phyloP scores from a whole-genome alignment of 805 yeast genomes.

The Metschnikowia vanudenii region DNA sequence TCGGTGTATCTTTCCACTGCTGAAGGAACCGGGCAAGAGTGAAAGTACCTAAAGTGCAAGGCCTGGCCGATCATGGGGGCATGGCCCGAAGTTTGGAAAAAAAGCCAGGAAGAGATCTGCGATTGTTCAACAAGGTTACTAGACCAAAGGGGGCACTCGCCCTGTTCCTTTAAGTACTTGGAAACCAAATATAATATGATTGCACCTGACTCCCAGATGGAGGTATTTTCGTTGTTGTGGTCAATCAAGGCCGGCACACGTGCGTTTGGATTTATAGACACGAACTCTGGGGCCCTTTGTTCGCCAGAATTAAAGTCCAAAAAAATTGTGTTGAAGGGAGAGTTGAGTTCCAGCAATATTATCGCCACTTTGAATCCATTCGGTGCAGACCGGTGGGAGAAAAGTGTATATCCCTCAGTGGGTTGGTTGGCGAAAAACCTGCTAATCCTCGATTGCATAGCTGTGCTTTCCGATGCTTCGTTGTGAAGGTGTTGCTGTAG shows the following conservation, averaged over 20 bases:
- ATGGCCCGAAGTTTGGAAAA: conserved; percentile 94
- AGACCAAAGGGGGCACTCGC: conserved; percentile 76
- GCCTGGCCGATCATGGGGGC: conserved; percentile 99
- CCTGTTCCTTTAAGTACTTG: conserved; percentile 59
- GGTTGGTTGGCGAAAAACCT: conserved; percentile 77
- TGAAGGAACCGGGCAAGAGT: conserved; percentile 76
- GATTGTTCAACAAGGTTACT: conserved; percentile 75
- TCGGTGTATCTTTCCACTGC: conserved; percentile 90
- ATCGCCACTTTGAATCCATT: conserved; percentile 96
- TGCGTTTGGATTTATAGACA: conserved; percentile 92
- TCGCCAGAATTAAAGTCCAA: conserved; percentile 87
- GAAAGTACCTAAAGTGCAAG: conserved; percentile 88
- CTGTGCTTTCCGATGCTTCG: conserved; percentile 36
- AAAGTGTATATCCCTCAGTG: conserved; percentile 76
- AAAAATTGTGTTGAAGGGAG: conserved; percentile 76
- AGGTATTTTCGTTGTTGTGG: conserved; percentile 73
- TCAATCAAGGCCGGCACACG: conserved; percentile 93
- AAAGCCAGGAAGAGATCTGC: conserved; percentile 84
- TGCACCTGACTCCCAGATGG: conserved; percentile 96
- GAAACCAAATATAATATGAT: conserved; percentile 80
- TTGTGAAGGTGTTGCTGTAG: conserved; percentile 47
- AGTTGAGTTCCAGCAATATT: conserved; percentile 76
- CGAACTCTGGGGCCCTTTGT: conserved; percentile 91
- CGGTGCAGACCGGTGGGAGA: conserved; percentile 84
- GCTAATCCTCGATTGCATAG: conserved; percentile 57